Percentiles rank a stretch among this genome's conserved stretches.
phyloP scores from a whole-genome alignment of 805 yeast genomes.

The Wickerhamiella spandovensis region DNA sequence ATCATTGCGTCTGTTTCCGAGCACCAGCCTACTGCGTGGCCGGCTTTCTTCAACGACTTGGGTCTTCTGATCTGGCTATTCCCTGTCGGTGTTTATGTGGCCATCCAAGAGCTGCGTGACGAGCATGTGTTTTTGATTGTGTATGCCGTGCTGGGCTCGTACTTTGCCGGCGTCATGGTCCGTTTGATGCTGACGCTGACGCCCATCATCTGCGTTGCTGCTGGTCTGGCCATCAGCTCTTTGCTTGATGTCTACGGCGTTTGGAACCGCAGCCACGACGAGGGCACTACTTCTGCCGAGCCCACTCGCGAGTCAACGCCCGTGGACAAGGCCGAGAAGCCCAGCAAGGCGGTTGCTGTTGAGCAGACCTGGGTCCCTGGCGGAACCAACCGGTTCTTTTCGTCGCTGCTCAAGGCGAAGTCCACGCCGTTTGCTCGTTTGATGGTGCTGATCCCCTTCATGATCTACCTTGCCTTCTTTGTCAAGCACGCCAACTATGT shows the following conservation, averaged over 20 bases:
- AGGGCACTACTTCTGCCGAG: neutral
- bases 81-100: conserved; percentile 91
- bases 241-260: conserved; percentile 72
- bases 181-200: conserved; percentile 94
- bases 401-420: conserved; percentile 10
- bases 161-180: conserved; percentile 98
- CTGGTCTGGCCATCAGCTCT: conserved; percentile 77
- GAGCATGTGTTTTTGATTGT: conserved; percentile 89
- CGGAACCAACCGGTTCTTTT: conserved; percentile 13
- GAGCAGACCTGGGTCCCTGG: conserved; percentile 3
- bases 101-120: conserved; percentile 78
- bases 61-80: conserved; percentile 90
- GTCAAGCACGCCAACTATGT: conserved; percentile 97
- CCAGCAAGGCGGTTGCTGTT: conserved; percentile 7
- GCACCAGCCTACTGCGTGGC: conserved; percentile 99
- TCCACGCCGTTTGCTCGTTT: conserved; percentile 37
- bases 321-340: neutral
- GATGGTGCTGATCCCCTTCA: conserved; percentile 52
- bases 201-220: conserved; percentile 89
- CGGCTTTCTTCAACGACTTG: conserved; percentile 90
- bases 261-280: conserved; percentile 24
- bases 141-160: conserved; percentile 85
- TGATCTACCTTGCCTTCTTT: conserved; percentile 62
- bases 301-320: conserved; percentile 1
- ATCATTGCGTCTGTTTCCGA: conserved; percentile 97